Evolutionary conservation across 1,139 yeast species (phyloP).

Genomic region (Saccharomyces hybrid): DNA sequence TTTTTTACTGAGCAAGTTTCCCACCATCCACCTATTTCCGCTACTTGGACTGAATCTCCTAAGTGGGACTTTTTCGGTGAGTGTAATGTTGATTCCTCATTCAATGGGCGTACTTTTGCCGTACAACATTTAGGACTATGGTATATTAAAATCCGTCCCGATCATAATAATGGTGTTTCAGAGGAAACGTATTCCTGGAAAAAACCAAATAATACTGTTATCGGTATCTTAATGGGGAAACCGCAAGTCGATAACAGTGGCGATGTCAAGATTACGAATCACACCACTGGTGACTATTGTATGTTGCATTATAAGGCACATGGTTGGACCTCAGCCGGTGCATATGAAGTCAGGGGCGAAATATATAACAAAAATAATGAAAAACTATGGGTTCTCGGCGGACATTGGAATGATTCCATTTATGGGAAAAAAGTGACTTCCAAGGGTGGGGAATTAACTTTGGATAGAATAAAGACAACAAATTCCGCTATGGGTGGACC

Average conservation of each 20-base stretch:
- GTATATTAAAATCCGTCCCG: constrained; percentile 79
- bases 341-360: constrained; percentile 83
- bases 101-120: constrained; percentile 89
- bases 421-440: constrained; percentile 56
- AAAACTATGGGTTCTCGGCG: constrained; percentile 70
- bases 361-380: constrained; percentile 53
- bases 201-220: constrained; percentile 87
- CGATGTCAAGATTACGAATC: constrained; percentile 77
- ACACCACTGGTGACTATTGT: constrained; percentile 81
- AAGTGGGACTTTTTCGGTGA: constrained; percentile 97
- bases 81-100: constrained; percentile 82
- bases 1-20: constrained; percentile 92
- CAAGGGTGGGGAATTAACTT: constrained; percentile 13
- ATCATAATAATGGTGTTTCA: constrained; percentile 38
- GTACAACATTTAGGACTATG: constrained; percentile 89
- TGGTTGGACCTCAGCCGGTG: constrained; percentile 92
- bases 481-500: constrained; percentile 21
- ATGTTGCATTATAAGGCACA: constrained; percentile 73
- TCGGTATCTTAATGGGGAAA: constrained; percentile 88
- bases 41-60: constrained; percentile 78
- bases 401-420: constrained; percentile 89
- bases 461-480: constrained; percentile 7
- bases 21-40: constrained; percentile 96
- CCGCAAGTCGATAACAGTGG: constrained; percentile 96
- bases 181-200: constrained; percentile 84